A percentile compares a stretch with the other conserved stretches of the same genome.
Conservation (phyloP, 371 early-diverging fungal species). For the Dichotomocladium elegans region DNA sequence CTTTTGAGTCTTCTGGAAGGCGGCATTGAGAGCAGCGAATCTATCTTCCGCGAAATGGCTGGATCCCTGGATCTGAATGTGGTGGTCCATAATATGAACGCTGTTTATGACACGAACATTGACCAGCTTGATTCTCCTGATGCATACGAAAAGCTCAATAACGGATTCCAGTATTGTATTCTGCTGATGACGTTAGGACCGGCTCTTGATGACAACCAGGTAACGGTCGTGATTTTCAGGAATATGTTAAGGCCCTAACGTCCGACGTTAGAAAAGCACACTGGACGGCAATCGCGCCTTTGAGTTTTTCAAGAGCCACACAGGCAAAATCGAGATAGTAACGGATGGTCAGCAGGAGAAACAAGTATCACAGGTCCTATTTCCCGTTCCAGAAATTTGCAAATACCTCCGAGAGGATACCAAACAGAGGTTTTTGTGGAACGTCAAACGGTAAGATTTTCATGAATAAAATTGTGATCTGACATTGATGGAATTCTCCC, state of each 20-base stretch:
- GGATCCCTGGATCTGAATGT: constrained; percentile 33
- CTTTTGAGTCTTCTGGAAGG: constrained; percentile 55
- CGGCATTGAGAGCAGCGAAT: constrained; percentile 44
- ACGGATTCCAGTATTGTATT: constrained; percentile 41
- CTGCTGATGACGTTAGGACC: constrained; percentile 37
- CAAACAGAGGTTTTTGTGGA: constrained; percentile 51
- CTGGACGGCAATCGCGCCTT: constrained; percentile 35
- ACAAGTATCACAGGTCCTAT: constrained; percentile 40
- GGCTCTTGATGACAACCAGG: constrained; percentile 28
- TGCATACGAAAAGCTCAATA: constrained; percentile 27
- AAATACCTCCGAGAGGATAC: constrained; percentile 44
- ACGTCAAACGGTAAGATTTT: constrained; percentile 31
- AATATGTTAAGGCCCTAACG: no score
- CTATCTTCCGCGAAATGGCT: constrained; percentile 49
- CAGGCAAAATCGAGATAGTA: constrained; percentile 54
- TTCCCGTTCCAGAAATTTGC: constrained; percentile 56
- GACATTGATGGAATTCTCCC: background rate
- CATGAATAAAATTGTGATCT: background rate
- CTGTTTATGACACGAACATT: constrained; percentile 18
- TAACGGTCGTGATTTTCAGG: constrained; percentile 4
- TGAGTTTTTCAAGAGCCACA: constrained; percentile 41
- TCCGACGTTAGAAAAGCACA: no score
- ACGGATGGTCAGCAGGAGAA: constrained; percentile 42
- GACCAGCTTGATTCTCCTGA: constrained; percentile 15
- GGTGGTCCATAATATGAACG: constrained; percentile 33